Evolutionary conservation across 176 grass and related monocot genomes (phyloP).

Genomic region (Oryza punctata): DNA sequence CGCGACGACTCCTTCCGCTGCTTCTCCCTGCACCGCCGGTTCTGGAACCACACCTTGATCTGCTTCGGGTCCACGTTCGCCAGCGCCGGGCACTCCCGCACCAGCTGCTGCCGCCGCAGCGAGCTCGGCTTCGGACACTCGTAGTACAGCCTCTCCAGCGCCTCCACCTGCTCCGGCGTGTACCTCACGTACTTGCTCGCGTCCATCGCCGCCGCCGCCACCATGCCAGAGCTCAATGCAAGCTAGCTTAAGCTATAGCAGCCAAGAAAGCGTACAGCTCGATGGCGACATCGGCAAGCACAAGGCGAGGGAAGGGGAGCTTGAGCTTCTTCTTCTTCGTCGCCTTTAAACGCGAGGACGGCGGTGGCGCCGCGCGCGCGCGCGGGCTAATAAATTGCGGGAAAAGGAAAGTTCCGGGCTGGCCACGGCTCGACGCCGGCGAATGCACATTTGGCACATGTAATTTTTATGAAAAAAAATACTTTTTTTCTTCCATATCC

Average conservation of each 20-base stretch:
- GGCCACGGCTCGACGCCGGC: not conserved
- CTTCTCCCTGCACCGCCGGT: conserved; percentile 83
- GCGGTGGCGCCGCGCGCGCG: not conserved
- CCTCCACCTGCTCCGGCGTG: conserved; percentile 86
- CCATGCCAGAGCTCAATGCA: conserved; percentile 28
- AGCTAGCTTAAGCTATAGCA: not conserved
- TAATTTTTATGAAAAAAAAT: too few species aligned
- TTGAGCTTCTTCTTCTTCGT: not conserved
- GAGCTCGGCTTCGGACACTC: conserved; percentile 85
- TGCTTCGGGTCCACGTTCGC: conserved; percentile 77
- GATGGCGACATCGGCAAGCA: conserved; percentile 58
- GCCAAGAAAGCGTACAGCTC: not conserved
- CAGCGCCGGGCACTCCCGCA: conserved; percentile 68
- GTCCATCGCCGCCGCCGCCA: conserved; percentile 59
- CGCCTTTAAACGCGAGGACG: not conserved
- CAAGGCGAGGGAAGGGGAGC: conserved; percentile 7
- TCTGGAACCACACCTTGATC: conserved; percentile 96
- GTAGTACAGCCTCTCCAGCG: conserved; percentile 75
- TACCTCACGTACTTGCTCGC: conserved; percentile 82
- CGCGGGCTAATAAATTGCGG: not conserved
- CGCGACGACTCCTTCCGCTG: conserved; percentile 73
- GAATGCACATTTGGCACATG: not conserved
- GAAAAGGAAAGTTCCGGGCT: conserved; percentile 48
- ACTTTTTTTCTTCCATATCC: too few species aligned
- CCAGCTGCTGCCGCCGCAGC: conserved; percentile 75